Evolutionary conservation across 2,329 filamentous ascomycete genomes (phyloP), one percentile per base, ranked within the genome.

Genomic region (Colletotrichum tabaci): DNA sequence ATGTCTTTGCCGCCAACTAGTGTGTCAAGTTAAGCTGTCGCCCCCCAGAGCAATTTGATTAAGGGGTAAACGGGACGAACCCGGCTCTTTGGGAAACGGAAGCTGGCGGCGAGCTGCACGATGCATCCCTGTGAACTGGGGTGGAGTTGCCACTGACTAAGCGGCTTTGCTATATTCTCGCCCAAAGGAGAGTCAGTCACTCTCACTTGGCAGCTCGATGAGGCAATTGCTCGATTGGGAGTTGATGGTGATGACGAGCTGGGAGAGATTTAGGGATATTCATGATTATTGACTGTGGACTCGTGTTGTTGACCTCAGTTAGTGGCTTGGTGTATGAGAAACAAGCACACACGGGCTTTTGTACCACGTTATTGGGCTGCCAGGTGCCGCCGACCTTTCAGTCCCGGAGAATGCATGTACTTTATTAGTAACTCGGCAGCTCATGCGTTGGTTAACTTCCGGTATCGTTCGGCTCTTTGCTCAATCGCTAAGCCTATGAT

Each of bases 31-130:
- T 61, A 38, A 70, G 53, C 4, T 60, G 21, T 30, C 40, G 30
- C n/a, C 46, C 46, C 62, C 53, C 61, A 58, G 46, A 38, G n/a
- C 13, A 7, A 6, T 66, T 61, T 66, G 18, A 70, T 70, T 70
- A 61, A 66, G 67, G 67, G 67, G 62, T 42, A 35, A n/a, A 62
- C 56, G 50, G 42, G 61, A 69, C 50, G 26, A 65, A 53, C 66
- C 66, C 50, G 46, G 38, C 23, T 23, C 30, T 58, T 40, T 46
- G 61, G 53, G 26, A 38, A 21, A 15, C n/a, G 35, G 30, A 35
- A 38, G 30, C 35, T 64, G 50, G 60, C 60, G 66, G 64, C 30
- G 30, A 8, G 5, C 30, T 10, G 35, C 35, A 10, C 8, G 26
- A 8, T 23, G 30, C 42, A 67, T 68, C 66, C 66, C 60, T 68